These are phyloP conservation scores for Rhododendron ferrugineum DNA, from an alignment of 148 eudicot genomes.

Conservation along the genomic window DNA sequence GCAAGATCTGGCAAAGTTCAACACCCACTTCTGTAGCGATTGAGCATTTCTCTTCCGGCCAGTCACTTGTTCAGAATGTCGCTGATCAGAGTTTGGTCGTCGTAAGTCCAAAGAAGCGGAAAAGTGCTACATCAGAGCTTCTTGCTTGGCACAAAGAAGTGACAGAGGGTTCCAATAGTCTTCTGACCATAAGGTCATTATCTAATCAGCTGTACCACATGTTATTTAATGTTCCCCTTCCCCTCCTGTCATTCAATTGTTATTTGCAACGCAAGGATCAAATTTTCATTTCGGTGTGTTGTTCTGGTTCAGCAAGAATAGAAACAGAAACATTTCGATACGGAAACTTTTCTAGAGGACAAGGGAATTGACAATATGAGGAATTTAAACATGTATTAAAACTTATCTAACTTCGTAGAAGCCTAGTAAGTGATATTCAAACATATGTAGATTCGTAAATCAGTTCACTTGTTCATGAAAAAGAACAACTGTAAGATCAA, in stretches of 20 bases:
- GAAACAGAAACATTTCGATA: background rate
- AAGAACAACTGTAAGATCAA: background rate
- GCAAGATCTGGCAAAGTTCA: constrained; percentile 26
- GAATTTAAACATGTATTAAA: background rate
- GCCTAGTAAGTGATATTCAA: background rate
- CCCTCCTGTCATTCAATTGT: background rate
- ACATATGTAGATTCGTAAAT: background rate
- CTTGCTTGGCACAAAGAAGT: constrained; percentile 70
- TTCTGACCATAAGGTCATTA: constrained; percentile 50
- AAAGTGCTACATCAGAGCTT: constrained; percentile 47
- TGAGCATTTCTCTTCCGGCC: constrained; percentile 34
- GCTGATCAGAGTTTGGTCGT: constrained; percentile 23
- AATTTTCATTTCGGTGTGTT: background rate
- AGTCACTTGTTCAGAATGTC: constrained; percentile 27
- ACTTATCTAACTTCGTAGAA: background rate
- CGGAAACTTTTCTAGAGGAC: background rate
- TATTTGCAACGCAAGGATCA: constrained; percentile 9
- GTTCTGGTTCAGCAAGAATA: background rate
- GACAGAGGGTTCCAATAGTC: constrained; percentile 33
- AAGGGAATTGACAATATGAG: background rate
- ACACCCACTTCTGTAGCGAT: constrained; percentile 19
- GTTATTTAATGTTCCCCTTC: background rate
- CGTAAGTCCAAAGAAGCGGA: constrained; percentile 60
- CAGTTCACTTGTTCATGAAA: background rate
- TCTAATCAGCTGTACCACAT: background rate